These are phyloP conservation scores for Candida parachauliodes DNA, from an alignment of 805 yeast genomes.

Conservation along the genomic window DNA sequence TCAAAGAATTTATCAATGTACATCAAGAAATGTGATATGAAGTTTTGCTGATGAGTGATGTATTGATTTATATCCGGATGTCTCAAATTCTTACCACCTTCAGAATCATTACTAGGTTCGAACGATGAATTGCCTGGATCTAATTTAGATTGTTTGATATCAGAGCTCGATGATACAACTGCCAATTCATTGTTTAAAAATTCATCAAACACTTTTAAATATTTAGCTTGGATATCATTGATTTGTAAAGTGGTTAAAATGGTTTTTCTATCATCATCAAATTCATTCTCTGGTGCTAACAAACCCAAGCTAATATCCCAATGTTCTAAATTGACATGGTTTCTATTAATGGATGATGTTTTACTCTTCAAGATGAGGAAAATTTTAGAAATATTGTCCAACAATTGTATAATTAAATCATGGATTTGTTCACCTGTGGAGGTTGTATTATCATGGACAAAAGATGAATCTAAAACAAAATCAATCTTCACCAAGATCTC, in stretches of 20 bases:
- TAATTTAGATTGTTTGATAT: slow-evolving; percentile 3
- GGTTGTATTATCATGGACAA: slow-evolving; percentile 10
- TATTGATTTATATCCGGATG: slow-evolving; percentile 42
- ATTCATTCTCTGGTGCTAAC: slow-evolving; percentile 19
- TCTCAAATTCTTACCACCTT: slow-evolving; percentile 13
- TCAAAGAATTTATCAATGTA: slow-evolving; percentile 31
- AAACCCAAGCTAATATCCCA: slow-evolving; percentile 42
- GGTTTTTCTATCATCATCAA: slow-evolving; percentile 11
- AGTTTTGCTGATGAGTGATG: slow-evolving; percentile 39
- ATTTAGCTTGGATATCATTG: slow-evolving; percentile 32
- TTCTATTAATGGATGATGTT: slow-evolving; percentile 36
- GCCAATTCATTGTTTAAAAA: slow-evolving; percentile 33
- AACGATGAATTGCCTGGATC: slow-evolving; percentile 5
- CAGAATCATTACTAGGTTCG: slow-evolving; percentile 5
- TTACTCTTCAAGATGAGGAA: slow-evolving; percentile 29
- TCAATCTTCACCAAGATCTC: slow-evolving; percentile 54
- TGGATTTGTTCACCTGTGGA: slow-evolving; percentile 7
- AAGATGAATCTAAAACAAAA: slow-evolving; percentile 20
- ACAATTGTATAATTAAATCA: slow-evolving; percentile 24
- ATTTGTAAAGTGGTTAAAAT: slow-evolving; percentile 21
- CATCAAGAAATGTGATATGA: slow-evolving; percentile 36
- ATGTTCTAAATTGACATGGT: slow-evolving; percentile 39
- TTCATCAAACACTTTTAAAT: slow-evolving; percentile 34
- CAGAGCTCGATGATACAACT: slow-evolving; percentile 1
- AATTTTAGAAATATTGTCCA: slow-evolving; percentile 29